phyloP scores from a whole-genome alignment of 805 yeast species.

The Candida schatavii region DNA sequence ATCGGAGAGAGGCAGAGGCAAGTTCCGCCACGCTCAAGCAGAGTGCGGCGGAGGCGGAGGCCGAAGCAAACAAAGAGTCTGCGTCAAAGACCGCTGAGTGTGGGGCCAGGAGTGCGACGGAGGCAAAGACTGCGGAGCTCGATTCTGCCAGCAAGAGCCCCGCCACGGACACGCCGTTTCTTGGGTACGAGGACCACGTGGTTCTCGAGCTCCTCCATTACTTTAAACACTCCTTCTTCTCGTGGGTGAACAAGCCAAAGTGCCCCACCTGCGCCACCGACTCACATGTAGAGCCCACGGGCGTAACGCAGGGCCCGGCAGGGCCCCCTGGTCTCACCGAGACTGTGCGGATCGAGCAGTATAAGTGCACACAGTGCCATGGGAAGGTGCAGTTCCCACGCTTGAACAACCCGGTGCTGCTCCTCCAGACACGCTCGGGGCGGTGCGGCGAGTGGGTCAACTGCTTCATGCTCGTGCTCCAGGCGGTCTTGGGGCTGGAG shows the following conservation, averaged over 20 bases:
- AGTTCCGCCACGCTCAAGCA: too few species aligned
- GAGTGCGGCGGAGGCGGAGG: neutral
- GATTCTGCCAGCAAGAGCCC: too few species aligned
- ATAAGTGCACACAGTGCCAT: slow-evolving; percentile 55
- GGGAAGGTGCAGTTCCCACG: slow-evolving; percentile 63
- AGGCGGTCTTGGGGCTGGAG: slow-evolving; percentile 52
- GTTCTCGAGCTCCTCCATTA: slow-evolving; percentile 33
- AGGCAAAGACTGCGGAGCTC: too few species aligned
- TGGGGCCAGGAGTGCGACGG: too few species aligned
- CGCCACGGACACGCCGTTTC: too few species aligned
- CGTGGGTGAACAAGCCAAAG: slow-evolving; percentile 74
- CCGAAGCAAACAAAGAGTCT: too few species aligned
- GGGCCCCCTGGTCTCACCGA: slow-evolving; percentile 25
- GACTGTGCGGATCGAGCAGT: slow-evolving; percentile 63
- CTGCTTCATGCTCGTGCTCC: slow-evolving; percentile 67
- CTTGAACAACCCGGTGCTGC: slow-evolving; percentile 61
- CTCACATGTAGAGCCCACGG: slow-evolving; percentile 36
- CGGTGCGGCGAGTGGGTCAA: slow-evolving; percentile 97
- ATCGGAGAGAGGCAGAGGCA: slow-evolving; percentile 34
- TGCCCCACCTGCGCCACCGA: slow-evolving; percentile 52
- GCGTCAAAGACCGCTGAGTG: too few species aligned
- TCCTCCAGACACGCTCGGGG: slow-evolving; percentile 65
- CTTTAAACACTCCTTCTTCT: slow-evolving; percentile 75
- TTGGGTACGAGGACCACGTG: slow-evolving; percentile 34
- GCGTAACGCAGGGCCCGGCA: slow-evolving; percentile 38